phyloP scores from a whole-genome alignment of 345 rosid genomes.

The Hibiscus syriacus region DNA sequence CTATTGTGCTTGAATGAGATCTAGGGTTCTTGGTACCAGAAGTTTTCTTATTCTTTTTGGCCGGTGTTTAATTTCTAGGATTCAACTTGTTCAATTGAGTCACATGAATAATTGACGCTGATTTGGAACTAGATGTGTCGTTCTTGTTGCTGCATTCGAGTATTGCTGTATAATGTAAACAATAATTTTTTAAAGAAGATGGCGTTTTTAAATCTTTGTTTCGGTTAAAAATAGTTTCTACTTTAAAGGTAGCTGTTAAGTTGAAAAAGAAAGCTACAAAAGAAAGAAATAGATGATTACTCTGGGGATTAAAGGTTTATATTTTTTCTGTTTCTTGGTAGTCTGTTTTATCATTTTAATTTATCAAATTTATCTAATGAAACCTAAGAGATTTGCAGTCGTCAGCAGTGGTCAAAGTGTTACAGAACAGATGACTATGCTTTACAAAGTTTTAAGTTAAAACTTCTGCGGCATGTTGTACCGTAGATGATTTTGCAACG shows the following conservation, averaged over 20 bases:
- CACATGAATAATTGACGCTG: not conserved
- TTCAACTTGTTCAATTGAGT: not conserved
- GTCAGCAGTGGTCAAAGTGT: not conserved
- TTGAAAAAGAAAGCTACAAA: not conserved
- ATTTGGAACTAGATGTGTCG: not conserved
- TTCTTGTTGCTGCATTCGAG: not conserved
- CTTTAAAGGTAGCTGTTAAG: not conserved
- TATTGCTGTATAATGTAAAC: not conserved
- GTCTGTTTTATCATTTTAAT: not conserved
- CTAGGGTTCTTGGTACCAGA: conserved; percentile 14
- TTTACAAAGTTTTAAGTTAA: not conserved
- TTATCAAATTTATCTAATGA: not conserved
- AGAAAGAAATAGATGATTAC: not conserved
- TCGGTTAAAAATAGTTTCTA: not conserved
- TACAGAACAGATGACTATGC: not conserved
- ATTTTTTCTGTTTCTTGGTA: not conserved
- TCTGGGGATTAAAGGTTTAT: not conserved
- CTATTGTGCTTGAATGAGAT: conserved; percentile 15
- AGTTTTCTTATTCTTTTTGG: not conserved
- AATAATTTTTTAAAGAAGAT: not conserved
- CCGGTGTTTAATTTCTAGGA: not conserved
- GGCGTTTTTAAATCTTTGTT: not conserved
- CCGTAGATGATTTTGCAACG: not conserved
- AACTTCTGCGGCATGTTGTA: not conserved
- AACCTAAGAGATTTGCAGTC: not conserved